Evolutionary conservation across 208 protist species (phyloP).

Genomic region (Acanthamoeba triangularis): DNA sequence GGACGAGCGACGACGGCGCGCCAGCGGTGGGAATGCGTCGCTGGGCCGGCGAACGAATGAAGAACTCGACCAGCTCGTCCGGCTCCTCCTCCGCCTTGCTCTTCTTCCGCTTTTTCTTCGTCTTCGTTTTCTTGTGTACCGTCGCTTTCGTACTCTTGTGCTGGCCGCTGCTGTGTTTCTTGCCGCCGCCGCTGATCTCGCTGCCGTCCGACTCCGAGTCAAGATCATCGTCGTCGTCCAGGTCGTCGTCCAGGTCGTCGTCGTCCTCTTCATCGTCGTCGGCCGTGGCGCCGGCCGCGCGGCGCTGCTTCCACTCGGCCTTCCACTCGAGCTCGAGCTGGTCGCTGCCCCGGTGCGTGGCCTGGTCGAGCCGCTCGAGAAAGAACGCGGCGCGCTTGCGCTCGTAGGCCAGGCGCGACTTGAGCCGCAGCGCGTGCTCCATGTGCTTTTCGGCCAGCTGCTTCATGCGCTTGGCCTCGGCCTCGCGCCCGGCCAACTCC

Average conservation of each 20-base stretch:
- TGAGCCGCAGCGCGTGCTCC: constrained; percentile 22
- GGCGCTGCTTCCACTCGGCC: not conserved
- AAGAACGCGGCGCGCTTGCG: constrained; percentile 34
- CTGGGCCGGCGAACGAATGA: not conserved
- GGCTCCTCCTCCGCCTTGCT: not conserved
- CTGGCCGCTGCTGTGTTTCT: not conserved
- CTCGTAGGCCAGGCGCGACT: constrained; percentile 40
- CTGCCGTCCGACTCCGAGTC: not conserved
- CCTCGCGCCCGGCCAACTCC: constrained; percentile 12
- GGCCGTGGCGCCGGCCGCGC: not conserved
- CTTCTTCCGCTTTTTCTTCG: not conserved
- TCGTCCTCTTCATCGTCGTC: constrained; percentile 9
- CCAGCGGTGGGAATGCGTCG: not conserved
- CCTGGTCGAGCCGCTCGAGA: constrained; percentile 36
- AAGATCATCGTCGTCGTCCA: not conserved
- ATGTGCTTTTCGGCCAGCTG: constrained; percentile 46
- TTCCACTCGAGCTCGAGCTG: not conserved
- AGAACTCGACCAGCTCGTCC: constrained; percentile 74
- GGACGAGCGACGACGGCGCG: not conserved
- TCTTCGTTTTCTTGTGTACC: not conserved
- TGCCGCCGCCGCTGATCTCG: not conserved
- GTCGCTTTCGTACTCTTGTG: not conserved
- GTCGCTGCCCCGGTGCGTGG: constrained; percentile 36
- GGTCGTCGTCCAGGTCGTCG: not conserved
- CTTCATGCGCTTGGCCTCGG: constrained; percentile 54